Conservation (phyloP, 208 protist genomes). For the Crithidia brevicula region DNA sequence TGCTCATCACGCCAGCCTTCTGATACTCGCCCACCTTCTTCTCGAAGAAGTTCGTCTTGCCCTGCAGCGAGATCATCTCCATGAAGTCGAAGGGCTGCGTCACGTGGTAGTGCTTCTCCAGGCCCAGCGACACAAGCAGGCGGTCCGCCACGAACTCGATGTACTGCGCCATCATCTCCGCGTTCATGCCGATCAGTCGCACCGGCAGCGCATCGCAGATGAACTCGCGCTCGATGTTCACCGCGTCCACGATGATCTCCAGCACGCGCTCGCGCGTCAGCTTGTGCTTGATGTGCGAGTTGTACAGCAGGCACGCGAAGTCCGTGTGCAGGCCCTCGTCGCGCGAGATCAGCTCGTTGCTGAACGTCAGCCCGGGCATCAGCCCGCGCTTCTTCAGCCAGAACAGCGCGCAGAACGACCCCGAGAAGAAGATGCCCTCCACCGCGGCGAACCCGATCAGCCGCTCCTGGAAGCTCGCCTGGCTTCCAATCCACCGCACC, state of each 20-base stretch:
- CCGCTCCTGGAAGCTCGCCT: conserved; percentile 94
- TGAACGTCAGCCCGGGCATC: conserved; percentile 99
- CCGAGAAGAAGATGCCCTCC: conserved; percentile 99
- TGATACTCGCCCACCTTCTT: conserved; percentile 99
- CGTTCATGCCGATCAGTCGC: conserved; percentile 99
- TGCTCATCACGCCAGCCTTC: conserved; percentile 97
- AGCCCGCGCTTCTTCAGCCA: conserved; percentile 99
- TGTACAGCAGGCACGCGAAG: conserved; percentile 98
- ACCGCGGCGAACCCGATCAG: conserved; percentile 98
- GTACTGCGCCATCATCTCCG: conserved; percentile 97
- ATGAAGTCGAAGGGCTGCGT: conserved; percentile 99
- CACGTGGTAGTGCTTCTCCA: conserved; percentile 96
- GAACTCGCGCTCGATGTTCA: conserved; percentile 97
- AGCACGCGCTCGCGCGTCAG: conserved; percentile 80
- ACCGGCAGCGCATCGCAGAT: conserved; percentile 98
- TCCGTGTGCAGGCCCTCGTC: conserved; percentile 99
- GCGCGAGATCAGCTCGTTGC: conserved; percentile 99
- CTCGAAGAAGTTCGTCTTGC: conserved; percentile 99
- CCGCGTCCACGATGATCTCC: conserved; percentile 95
- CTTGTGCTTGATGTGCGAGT: conserved; percentile 93
- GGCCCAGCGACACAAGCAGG: conserved; percentile 96
- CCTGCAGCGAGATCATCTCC: conserved; percentile 99
- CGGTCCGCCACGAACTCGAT: conserved; percentile 99
- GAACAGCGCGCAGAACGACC: conserved; percentile 99
- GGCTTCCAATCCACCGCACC: conserved; percentile 87